Percentiles rank a stretch among this genome's conserved stretches.
These are phyloP conservation scores for Peronospora farinosa DNA, from an alignment of 352 stramenopile genomes.

Conservation along the genomic window DNA sequence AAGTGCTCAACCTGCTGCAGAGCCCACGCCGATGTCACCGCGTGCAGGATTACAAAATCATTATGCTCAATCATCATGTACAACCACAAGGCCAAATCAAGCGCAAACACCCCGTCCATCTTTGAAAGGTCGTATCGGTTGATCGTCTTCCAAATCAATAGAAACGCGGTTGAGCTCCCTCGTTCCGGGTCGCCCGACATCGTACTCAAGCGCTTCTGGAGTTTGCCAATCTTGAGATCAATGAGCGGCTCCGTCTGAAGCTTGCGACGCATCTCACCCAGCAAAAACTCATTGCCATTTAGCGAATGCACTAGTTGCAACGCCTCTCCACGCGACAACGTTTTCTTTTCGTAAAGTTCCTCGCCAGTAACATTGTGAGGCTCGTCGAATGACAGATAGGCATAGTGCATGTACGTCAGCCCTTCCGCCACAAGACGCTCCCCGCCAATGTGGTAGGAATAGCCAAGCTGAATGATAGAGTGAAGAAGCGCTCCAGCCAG, in stretches of 20 bases:
- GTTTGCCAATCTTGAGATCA: constrained; percentile 17
- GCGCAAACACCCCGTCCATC: constrained; percentile 27
- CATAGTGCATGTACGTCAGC: constrained; percentile 35
- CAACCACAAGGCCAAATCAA: constrained; percentile 35
- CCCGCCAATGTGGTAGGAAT: constrained; percentile 34
- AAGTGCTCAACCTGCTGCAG: constrained; percentile 34
- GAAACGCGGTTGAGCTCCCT: constrained; percentile 24
- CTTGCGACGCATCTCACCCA: constrained; percentile 22
- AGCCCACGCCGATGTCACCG: constrained; percentile 34
- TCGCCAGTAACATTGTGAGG: constrained; percentile 7
- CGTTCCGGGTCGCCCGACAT: constrained; percentile 26
- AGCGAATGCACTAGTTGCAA: constrained; percentile 17
- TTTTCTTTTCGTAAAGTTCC: constrained; percentile 17
- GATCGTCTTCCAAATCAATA: constrained; percentile 23
- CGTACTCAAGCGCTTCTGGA: constrained; percentile 26
- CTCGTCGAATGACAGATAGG: constrained; percentile 33
- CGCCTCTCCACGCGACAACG: constrained; percentile 18
- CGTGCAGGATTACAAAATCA: constrained; percentile 38
- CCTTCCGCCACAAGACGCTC: constrained; percentile 34
- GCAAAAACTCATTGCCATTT: constrained; percentile 19
- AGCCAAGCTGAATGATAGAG: constrained; percentile 37
- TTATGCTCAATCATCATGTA: constrained; percentile 36
- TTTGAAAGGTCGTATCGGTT: constrained; percentile 30
- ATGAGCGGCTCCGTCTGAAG: constrained; percentile 21
- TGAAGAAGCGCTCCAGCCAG: constrained; percentile 36